Percentiles rank a stretch among this genome's conserved stretches.
phyloP scores from a whole-genome alignment of 352 stramenopile species.

The Proteromonas lacertae region DNA sequence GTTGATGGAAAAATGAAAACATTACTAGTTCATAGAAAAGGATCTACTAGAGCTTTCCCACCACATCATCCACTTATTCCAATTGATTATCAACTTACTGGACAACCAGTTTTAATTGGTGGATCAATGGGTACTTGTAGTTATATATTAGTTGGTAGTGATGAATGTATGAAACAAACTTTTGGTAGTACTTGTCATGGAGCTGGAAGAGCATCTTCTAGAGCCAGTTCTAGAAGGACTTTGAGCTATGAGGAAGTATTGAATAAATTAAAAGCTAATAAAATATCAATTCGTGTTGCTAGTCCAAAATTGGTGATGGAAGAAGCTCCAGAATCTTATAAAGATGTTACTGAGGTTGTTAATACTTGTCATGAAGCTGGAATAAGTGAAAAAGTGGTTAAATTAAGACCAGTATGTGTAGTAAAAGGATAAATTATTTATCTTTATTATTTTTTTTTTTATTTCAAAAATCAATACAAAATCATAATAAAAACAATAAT shows the following conservation, averaged over 20 bases:
- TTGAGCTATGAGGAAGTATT: slow-evolving; percentile 25
- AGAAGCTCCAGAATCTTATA: slow-evolving; percentile 37
- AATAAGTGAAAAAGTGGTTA: slow-evolving; percentile 35
- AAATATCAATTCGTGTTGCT: slow-evolving; percentile 31
- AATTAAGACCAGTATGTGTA: slow-evolving; percentile 27
- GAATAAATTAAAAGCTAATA: slow-evolving; percentile 19
- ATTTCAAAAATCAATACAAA: too few species aligned
- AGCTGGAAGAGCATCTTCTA: slow-evolving; percentile 12
- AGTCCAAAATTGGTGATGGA: slow-evolving; percentile 42
- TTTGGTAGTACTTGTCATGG: slow-evolving; percentile 39
- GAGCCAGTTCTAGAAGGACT: slow-evolving; percentile 18
- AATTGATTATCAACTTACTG: slow-evolving; percentile 36
- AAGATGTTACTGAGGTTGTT: slow-evolving; percentile 35
- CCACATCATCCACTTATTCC: slow-evolving; percentile 35
- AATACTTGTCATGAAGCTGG: slow-evolving; percentile 36
- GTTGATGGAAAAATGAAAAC: slow-evolving; percentile 25
- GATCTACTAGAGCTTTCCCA: slow-evolving; percentile 28
- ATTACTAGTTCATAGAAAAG: slow-evolving; percentile 34
- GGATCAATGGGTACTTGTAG: slow-evolving; percentile 38
- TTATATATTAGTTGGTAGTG: slow-evolving; percentile 26
- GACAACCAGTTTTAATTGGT: slow-evolving; percentile 25
- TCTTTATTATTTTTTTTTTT: slow-evolving; percentile 2
- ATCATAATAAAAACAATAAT: too few species aligned
- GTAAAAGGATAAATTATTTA: slow-evolving; percentile 26
- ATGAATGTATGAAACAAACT: slow-evolving; percentile 32